phyloP scores from a whole-genome alignment of 345 rosid genomes.

The Moricandia arvensis region DNA sequence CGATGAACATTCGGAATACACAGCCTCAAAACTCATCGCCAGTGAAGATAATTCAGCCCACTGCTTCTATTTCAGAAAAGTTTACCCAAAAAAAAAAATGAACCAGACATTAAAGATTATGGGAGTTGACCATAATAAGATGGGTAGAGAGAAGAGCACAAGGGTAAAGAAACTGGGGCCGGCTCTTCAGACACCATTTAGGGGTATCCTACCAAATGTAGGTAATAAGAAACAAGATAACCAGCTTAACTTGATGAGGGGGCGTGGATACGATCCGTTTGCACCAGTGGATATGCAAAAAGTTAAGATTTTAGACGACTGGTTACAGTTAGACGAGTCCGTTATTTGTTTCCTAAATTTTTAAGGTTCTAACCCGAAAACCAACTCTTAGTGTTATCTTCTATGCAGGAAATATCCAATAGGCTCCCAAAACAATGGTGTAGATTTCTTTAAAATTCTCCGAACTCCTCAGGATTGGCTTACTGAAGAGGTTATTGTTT shows the following conservation, averaged over 20 bases:
- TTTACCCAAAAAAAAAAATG: not conserved
- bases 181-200: not conserved
- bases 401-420: not conserved
- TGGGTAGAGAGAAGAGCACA: not conserved
- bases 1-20: not conserved
- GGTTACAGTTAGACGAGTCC: not conserved
- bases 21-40: not conserved
- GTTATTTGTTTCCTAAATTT: not conserved
- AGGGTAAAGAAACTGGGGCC: not conserved
- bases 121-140: not conserved
- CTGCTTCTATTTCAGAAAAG: not conserved
- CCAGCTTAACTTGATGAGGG: too few species aligned
- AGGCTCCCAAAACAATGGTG: not conserved
- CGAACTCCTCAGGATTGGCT: constrained; percentile 10
- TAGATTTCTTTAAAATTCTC: not conserved
- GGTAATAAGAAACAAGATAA: not conserved
- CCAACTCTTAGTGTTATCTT: not conserved
- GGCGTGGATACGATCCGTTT: too few species aligned
- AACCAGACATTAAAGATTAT: not conserved
- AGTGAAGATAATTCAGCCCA: not conserved
- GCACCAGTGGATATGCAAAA: not conserved
- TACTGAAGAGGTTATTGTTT: not conserved
- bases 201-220: not conserved
- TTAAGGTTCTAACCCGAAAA: not conserved
- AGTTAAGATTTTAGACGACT: not conserved